Conservation (phyloP, 768 basidiomycete genomes). For the Tricholoma flavovirens region DNA sequence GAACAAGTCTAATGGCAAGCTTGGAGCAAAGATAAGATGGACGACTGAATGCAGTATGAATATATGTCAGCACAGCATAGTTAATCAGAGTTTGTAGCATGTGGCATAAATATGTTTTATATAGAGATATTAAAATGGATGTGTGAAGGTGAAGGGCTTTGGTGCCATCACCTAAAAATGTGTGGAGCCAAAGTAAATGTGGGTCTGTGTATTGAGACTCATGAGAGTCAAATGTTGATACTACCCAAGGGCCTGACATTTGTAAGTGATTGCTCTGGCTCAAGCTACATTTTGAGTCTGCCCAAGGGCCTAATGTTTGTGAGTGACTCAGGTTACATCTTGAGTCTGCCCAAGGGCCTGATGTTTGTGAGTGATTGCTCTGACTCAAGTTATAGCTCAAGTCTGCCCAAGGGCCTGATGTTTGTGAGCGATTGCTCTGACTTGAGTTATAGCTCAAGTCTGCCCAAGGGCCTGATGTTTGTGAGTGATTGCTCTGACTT, state of each 20-base stretch:
- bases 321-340: too few species aligned
- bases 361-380: too few species aligned
- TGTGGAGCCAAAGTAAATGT: not conserved
- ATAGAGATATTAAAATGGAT: not conserved
- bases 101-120: not conserved
- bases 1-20: not conserved
- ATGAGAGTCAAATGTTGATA: not conserved
- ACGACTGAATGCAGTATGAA: not conserved
- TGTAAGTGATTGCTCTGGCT: not conserved
- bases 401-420: too few species aligned
- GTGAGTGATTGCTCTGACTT: not conserved
- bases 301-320: not conserved
- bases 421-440: too few species aligned
- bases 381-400: too few species aligned
- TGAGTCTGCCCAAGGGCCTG: too few species aligned
- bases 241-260: not conserved
- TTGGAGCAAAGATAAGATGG: not conserved
- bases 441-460: not conserved
- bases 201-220: not conserved
- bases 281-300: not conserved
- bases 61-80: not conserved
- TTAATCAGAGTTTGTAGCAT: not conserved
- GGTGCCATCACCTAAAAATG: not conserved
- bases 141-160: not conserved
- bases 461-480: not conserved